Evolutionary conservation across 768 basidiomycete genomes (phyloP).

Genomic region (Pulveroboletus ravenelii): DNA sequence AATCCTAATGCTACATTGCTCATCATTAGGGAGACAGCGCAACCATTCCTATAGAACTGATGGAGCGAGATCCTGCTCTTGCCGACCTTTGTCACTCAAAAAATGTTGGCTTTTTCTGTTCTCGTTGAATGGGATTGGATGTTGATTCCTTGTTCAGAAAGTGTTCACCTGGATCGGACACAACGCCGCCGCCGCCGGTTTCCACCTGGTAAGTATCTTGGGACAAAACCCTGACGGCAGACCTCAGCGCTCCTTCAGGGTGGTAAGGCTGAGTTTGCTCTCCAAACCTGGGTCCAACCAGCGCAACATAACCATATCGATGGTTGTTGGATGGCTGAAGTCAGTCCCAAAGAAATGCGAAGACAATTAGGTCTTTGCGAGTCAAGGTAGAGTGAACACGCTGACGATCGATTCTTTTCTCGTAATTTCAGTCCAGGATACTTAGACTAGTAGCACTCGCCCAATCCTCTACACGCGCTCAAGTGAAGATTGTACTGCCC

Average conservation of each 20-base stretch:
- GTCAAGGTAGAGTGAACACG: constrained; percentile 31
- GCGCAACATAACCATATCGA: constrained; percentile 26
- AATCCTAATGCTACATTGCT: not conserved
- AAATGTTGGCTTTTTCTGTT: constrained; percentile 9
- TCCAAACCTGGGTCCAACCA: constrained; percentile 24
- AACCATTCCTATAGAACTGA: constrained; percentile 35
- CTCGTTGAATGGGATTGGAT: not conserved
- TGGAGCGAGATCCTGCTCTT: constrained; percentile 40
- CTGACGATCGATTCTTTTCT: not conserved
- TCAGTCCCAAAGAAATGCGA: constrained; percentile 31
- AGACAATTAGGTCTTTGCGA: constrained; percentile 30
- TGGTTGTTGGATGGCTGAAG: constrained; percentile 32
- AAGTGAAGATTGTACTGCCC: constrained; percentile 35
- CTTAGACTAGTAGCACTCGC: constrained; percentile 36
- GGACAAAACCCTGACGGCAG: not conserved
- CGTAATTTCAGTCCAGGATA: constrained; percentile 24
- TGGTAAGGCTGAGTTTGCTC: constrained; percentile 33
- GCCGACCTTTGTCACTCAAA: constrained; percentile 24
- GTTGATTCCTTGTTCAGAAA: constrained; percentile 8
- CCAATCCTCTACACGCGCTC: constrained; percentile 32
- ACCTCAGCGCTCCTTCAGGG: constrained; percentile 29
- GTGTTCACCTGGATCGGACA: constrained; percentile 20
- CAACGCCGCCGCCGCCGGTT: constrained; percentile 19
- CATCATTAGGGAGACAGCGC: constrained; percentile 28
- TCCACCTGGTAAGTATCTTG: constrained; percentile 17